These are phyloP conservation scores for Heterobasidion annosum DNA, from an alignment of 1,284 basidiomycete genomes.

Conservation along the genomic window DNA sequence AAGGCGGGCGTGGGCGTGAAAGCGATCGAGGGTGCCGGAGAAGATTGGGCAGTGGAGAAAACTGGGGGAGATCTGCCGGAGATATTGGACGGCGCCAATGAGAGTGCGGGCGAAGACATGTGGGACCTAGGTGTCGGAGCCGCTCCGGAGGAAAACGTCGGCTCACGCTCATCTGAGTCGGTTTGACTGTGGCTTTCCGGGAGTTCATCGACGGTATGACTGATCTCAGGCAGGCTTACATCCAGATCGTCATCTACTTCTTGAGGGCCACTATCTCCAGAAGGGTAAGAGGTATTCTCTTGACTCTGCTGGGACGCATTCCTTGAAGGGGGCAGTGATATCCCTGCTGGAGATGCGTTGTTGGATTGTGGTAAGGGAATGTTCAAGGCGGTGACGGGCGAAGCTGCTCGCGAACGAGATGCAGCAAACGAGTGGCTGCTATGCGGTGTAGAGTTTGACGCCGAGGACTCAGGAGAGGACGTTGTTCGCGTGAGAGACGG, in stretches of 20 bases:
- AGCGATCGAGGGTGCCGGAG: conserved; percentile 20
- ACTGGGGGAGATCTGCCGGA: conserved; percentile 17
- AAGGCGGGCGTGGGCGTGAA: conserved; percentile 59
- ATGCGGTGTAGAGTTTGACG: conserved; percentile 53
- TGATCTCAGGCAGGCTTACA: not conserved
- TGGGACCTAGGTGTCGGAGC: conserved; percentile 11
- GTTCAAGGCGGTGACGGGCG: conserved; percentile 36
- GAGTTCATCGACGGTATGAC: not conserved
- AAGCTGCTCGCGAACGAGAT: conserved; percentile 28
- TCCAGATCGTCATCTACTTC: conserved; percentile 1
- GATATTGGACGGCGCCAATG: not conserved
- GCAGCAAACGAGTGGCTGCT: conserved; percentile 38
- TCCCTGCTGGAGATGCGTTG: conserved; percentile 27
- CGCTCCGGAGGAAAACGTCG: conserved; percentile 59
- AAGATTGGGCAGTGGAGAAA: conserved; percentile 33
- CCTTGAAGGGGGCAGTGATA: not conserved
- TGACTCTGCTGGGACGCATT: not conserved
- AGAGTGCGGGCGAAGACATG: conserved; percentile 1
- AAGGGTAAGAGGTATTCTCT: not conserved
- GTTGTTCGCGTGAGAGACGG: conserved; percentile 63
- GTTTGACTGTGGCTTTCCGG: not conserved
- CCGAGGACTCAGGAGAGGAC: conserved; percentile 53
- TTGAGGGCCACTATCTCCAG: conserved; percentile 3
- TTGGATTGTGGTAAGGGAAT: conserved; percentile 49
- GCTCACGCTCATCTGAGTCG: conserved; percentile 28